A percentile compares a stretch with the other conserved stretches of the same genome.
phyloP scores from a whole-genome alignment of 768 basidiomycete genomes.

The Hygrocybe punicea region DNA sequence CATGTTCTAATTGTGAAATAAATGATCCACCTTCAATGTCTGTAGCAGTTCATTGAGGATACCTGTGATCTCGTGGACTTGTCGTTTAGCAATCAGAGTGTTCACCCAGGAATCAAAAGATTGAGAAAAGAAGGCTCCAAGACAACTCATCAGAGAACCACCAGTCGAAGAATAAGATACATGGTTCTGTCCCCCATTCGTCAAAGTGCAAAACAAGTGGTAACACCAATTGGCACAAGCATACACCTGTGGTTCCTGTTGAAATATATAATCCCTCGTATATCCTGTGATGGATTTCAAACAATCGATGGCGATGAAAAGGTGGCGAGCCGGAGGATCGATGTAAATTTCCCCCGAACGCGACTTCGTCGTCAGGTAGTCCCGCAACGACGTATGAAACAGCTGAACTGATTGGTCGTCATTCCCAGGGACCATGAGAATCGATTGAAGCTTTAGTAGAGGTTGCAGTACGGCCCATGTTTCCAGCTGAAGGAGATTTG shows the following conservation, averaged over 20 bases:
- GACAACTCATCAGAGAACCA: not conserved
- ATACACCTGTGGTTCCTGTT: not conserved
- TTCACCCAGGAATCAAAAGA: not conserved
- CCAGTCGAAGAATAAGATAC: too few species aligned
- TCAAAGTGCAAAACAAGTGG: not conserved
- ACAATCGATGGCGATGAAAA: not conserved
- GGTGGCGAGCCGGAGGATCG: constrained; percentile 12
- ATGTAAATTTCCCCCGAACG: constrained; percentile 30
- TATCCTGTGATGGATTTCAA: not conserved
- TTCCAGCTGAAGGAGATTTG: constrained; percentile 7
- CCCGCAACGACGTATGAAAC: constrained; percentile 33
- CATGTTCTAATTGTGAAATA: too few species aligned
- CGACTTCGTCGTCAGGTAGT: constrained; percentile 30
- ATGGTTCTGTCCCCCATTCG: not conserved
- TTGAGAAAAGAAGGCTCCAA: not conserved
- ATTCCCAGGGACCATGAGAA: constrained; percentile 10
- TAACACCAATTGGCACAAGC: constrained; percentile 2
- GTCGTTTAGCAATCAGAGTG: not conserved
- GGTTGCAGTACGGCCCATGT: constrained; percentile 1
- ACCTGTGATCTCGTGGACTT: too few species aligned
- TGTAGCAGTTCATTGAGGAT: too few species aligned
- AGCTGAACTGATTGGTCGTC: constrained; percentile 24
- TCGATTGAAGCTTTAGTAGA: constrained; percentile 7
- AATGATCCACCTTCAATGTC: too few species aligned
- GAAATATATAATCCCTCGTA: not conserved